These are phyloP conservation scores for Glarea lozoyensis DNA, from an alignment of 495 filamentous ascomycete genomes.

Conservation along the genomic window DNA sequence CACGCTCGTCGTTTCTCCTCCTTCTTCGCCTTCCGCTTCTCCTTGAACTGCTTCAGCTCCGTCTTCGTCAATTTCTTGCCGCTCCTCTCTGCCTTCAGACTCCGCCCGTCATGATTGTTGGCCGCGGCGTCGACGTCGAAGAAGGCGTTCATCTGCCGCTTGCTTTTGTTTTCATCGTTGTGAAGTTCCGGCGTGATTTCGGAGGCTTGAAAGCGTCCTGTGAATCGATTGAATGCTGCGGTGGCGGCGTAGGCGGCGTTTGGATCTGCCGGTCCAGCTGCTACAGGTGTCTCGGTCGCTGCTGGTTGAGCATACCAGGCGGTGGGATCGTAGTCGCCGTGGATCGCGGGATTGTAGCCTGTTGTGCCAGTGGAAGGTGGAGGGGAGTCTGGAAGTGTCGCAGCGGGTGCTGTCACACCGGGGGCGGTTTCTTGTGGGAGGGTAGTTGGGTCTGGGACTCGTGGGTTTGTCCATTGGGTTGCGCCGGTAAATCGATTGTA, in stretches of 20 bases:
- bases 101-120: slow-evolving; percentile 84
- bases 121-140: slow-evolving; percentile 98
- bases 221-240: slow-evolving; percentile 85
- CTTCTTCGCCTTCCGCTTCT: slow-evolving; percentile 69
- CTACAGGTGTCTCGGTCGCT: slow-evolving; percentile 19
- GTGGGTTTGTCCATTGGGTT: slow-evolving; percentile 87
- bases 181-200: slow-evolving; percentile 59
- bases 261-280: slow-evolving; percentile 11
- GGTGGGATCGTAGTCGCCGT: slow-evolving; percentile 90
- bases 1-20: slow-evolving; percentile 91
- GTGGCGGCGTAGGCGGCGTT: slow-evolving; percentile 49
- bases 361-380: slow-evolving; percentile 32
- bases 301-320: slow-evolving; percentile 73
- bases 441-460: slow-evolving; percentile 43
- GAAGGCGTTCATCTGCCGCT: slow-evolving; percentile 85
- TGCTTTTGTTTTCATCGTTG: slow-evolving; percentile 83
- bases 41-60: slow-evolving; percentile 67
- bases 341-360: slow-evolving; percentile 92
- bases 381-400: slow-evolving; percentile 10
- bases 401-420: slow-evolving; percentile 12
- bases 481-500: slow-evolving; percentile 71
- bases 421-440: slow-evolving; percentile 22
- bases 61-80: slow-evolving; percentile 81
- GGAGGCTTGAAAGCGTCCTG: slow-evolving; percentile 69
- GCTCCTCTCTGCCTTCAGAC: slow-evolving; percentile 81